Conservation (phyloP, 2,329 filamentous ascomycete species). For the Corinectria fuckeliana region DNA sequence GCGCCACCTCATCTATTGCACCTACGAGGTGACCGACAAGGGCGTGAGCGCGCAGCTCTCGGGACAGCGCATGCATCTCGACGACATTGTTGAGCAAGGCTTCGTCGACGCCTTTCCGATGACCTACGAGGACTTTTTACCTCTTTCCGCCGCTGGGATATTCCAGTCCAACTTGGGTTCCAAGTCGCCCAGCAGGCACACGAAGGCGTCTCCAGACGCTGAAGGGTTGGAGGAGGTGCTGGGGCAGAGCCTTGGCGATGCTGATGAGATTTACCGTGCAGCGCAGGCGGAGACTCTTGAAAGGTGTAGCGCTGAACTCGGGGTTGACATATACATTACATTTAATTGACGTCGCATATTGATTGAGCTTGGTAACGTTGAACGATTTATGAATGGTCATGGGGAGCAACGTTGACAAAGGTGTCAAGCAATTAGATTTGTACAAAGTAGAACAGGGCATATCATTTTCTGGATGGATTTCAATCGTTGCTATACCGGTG, state of each 20-base stretch:
- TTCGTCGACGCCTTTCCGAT: slow-evolving; percentile 50
- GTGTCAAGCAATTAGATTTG: background rate
- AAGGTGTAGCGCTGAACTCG: slow-evolving; percentile 34
- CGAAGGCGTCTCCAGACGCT: slow-evolving; percentile 9
- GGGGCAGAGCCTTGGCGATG: slow-evolving; percentile 6
- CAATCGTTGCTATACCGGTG: too few species aligned
- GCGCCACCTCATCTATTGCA: slow-evolving; percentile 47
- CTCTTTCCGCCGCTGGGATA: slow-evolving; percentile 58
- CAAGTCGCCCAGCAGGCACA: slow-evolving; percentile 1
- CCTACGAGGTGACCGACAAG: slow-evolving; percentile 35
- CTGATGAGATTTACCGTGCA: slow-evolving; percentile 23
- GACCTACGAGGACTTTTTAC: slow-evolving; percentile 61
- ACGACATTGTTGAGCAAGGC: slow-evolving; percentile 42
- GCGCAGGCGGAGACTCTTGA: slow-evolving; percentile 20
- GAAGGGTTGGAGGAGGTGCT: slow-evolving; percentile 22
- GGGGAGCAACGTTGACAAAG: background rate
- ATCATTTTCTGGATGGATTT: too few species aligned
- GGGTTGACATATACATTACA: slow-evolving; percentile 11
- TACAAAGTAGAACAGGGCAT: background rate
- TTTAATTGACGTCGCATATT: background rate
- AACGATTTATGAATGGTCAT: background rate
- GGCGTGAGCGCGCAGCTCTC: background rate
- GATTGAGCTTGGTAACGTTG: background rate
- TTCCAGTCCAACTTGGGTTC: slow-evolving; percentile 51
- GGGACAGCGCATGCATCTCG: slow-evolving; percentile 21